These are phyloP conservation scores for Kappamyces sp. DNA, from an alignment of 192 early-diverging fungal species.

Conservation along the genomic window DNA sequence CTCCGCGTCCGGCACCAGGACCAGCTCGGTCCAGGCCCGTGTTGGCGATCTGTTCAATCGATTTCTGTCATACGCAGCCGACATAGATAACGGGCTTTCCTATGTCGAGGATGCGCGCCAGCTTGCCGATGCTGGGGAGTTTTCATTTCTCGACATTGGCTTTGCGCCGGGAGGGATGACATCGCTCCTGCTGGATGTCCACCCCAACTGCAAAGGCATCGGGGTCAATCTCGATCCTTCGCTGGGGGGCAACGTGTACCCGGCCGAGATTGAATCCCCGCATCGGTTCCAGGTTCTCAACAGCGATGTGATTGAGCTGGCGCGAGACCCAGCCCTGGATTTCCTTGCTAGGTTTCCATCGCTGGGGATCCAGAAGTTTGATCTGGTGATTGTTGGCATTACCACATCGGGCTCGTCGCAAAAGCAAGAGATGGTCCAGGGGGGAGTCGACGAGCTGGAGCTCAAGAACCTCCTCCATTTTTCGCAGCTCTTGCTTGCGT, in stretches of 20 bases:
- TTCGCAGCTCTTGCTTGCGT: slow-evolving; percentile 8
- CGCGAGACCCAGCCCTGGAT: slow-evolving; percentile 1
- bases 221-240: slow-evolving; percentile 1
- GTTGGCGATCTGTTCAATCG: slow-evolving; percentile 7
- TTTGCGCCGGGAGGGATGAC: slow-evolving; percentile 18
- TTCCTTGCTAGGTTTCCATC: not conserved
- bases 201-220: not conserved
- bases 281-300: slow-evolving; percentile 2
- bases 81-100: slow-evolving; percentile 8
- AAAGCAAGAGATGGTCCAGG: not conserved
- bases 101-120: slow-evolving; percentile 5
- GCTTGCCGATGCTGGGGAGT: not conserved
- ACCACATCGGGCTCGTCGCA: slow-evolving; percentile 17
- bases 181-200: not conserved
- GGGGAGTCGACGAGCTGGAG: slow-evolving; percentile 7
- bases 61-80: slow-evolving; percentile 11
- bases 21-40: not conserved
- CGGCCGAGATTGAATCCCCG: not conserved
- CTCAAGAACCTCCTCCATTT: slow-evolving; percentile 16
- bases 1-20: not conserved
- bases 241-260: slow-evolving; percentile 16
- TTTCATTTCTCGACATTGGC: slow-evolving; percentile 12
- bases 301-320: slow-evolving; percentile 11
- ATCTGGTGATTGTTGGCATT: slow-evolving; percentile 13
- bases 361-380: not conserved